These are phyloP conservation scores for Phycomyces nitens DNA, from an alignment of 192 early-diverging fungal species.

Conservation along the genomic window DNA sequence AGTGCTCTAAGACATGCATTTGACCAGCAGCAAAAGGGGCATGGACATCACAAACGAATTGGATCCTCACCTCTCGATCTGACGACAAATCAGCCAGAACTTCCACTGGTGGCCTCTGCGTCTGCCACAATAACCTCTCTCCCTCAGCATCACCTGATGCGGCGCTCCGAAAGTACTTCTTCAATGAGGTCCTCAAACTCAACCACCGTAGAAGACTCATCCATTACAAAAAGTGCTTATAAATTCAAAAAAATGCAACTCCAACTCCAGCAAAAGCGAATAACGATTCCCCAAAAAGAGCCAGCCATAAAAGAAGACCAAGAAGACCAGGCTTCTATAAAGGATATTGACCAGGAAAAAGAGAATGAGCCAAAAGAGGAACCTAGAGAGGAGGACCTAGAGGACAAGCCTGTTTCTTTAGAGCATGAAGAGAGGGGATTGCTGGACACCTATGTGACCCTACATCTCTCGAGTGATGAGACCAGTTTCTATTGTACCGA, in stretches of 20 bases:
- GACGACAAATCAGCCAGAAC: not conserved
- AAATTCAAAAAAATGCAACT: not conserved
- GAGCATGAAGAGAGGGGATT: slow-evolving; percentile 17
- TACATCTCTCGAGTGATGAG: slow-evolving; percentile 32
- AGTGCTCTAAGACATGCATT: not conserved
- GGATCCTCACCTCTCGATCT: not conserved
- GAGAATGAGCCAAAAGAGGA: slow-evolving; percentile 6
- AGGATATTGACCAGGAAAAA: no score
- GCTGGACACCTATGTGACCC: slow-evolving; percentile 41
- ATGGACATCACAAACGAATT: not conserved
- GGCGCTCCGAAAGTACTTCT: slow-evolving; percentile 16
- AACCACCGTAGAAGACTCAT: slow-evolving; percentile 22
- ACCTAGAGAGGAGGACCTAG: not conserved
- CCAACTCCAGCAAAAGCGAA: not conserved
- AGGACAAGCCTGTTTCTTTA: not conserved
- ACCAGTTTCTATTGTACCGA: slow-evolving; percentile 30
- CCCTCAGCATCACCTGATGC: not conserved
- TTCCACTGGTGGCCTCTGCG: not conserved
- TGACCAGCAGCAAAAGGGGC: not conserved
- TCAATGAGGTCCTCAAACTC: slow-evolving; percentile 10
- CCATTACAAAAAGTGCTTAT: slow-evolving; percentile 18
- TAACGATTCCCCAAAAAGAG: not conserved
- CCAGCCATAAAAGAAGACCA: not conserved
- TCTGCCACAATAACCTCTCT: not conserved
- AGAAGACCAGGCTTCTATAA: no score